Evolutionary conservation across 306 rosid species (phyloP), one percentile per base, ranked within the genome.

Genomic region (Hylodesmum podocarpum): DNA sequence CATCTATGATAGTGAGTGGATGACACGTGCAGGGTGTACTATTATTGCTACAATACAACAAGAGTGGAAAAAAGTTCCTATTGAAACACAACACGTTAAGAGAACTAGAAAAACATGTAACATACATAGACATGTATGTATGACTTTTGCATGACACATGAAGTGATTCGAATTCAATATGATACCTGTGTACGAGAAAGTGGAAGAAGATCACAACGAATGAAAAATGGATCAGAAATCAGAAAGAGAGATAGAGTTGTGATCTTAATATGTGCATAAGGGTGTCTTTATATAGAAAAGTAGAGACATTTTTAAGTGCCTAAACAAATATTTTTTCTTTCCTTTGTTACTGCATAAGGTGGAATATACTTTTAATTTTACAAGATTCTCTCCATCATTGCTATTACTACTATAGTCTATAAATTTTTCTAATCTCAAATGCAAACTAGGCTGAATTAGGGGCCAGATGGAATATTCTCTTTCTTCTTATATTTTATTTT

Each of bases 121-220:
- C 14, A 27, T 8, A n/a, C n/a, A n/a, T n/a, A n/a, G n/a, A n/a
- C n/a, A n/a, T n/a, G n/a, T n/a, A n/a, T n/a, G n/a, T n/a, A 7
- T 12, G 73, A 87, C 31, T 57, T 71, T 22, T 83, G 46, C 11
- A 18, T 8, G 79, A 66, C 74, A 70, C 79, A 70, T 49, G 67
- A 36, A 53, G 18, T 27, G 49, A 63, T 44, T 10, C 21, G 14
- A 73, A 28, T 72, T 34, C 34, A 59, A 47, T 59, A 50, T 69
- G 22, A 85, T 88, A 90, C 96, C 96, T 84, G 84, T 73, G 80
- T 58, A 61, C 6, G 67, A 61, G 12, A 36, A 18, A 40, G 70
- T 40, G 24, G 54, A 72, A 25, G 77, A 82, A 25, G 77, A 82
- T 14, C 79, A 80, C 43, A 46, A 64, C 12, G 10, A 64, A 19